A percentile compares a stretch with the other conserved stretches of the same genome.
Evolutionary conservation across 129 eudicot genomes (phyloP).

Genomic region (Erigeron canadensis): DNA sequence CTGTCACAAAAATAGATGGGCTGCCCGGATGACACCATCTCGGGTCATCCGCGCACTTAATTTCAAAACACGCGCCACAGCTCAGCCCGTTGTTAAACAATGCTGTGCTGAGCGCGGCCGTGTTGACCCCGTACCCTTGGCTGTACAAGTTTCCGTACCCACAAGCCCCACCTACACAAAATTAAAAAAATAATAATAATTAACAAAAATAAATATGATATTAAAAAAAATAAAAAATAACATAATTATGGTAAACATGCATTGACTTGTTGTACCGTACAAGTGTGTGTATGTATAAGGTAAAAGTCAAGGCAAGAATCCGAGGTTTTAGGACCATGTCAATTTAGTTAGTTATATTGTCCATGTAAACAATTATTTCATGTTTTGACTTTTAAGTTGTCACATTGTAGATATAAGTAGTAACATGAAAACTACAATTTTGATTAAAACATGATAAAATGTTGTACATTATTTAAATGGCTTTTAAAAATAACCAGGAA

Average conservation of each 20-base stretch:
- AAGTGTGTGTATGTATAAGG: neutral
- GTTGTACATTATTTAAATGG: no score
- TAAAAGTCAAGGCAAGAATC: no score
- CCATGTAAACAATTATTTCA: no score
- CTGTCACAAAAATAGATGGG: conserved; percentile 78
- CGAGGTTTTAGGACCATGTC: no score
- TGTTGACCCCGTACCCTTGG: conserved; percentile 94
- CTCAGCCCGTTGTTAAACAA: conserved; percentile 83
- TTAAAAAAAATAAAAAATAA: no score
- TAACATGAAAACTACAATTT: no score
- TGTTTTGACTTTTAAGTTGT: no score
- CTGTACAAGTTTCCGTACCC: conserved; percentile 88
- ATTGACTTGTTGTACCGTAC: conserved; percentile 6
- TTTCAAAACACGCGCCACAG: conserved; percentile 89
- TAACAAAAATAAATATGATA: no score
- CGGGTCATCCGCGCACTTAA: conserved; percentile 69
- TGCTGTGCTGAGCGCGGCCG: conserved; percentile 90
- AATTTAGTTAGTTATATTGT: no score
- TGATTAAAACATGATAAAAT: no score
- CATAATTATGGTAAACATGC: neutral
- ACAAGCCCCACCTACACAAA: conserved; percentile 93
- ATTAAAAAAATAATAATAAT: neutral
- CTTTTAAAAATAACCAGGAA: no score
- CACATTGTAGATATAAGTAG: no score
- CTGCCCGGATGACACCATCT: conserved; percentile 93